Conservation (phyloP, 352 stramenopile species). For the Globisporangium emineosum region DNA sequence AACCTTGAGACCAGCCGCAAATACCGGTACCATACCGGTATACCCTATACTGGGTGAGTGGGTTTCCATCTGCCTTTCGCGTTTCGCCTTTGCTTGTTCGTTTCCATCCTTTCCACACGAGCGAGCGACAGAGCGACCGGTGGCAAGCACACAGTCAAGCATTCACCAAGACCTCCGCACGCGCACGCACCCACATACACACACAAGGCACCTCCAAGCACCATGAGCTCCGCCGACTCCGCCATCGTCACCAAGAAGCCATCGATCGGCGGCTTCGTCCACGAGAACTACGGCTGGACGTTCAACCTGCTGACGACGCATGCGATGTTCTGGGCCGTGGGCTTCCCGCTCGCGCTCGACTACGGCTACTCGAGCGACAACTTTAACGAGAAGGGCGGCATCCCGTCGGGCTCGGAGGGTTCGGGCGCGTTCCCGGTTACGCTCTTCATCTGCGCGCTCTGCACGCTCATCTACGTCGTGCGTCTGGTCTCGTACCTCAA, state of each 20-base stretch:
- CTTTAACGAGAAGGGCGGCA: slow-evolving; percentile 72
- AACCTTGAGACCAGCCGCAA: too few relatives aligned
- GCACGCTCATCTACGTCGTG: slow-evolving; percentile 59
- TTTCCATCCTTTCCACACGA: neutral
- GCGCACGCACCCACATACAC: neutral
- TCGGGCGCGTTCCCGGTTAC: slow-evolving; percentile 81
- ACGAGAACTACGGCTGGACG: slow-evolving; percentile 78
- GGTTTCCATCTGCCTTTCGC: neutral
- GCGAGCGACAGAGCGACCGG: neutral
- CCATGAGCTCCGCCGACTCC: neutral
- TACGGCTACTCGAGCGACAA: slow-evolving; percentile 80
- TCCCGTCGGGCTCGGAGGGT: slow-evolving; percentile 72
- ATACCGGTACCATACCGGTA: neutral
- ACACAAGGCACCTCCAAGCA: neutral
- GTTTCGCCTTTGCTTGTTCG: neutral
- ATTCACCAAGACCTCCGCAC: slow-evolving; percentile 1
- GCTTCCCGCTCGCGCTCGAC: slow-evolving; percentile 68
- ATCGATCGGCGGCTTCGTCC: slow-evolving; percentile 54
- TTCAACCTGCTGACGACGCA: slow-evolving; percentile 85
- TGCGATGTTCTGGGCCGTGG: slow-evolving; percentile 79
- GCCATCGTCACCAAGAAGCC: slow-evolving; percentile 20
- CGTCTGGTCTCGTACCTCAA: slow-evolving; percentile 57
- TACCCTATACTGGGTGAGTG: neutral
- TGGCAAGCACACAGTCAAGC: neutral
- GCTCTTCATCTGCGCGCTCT: slow-evolving; percentile 73